Base-by-base conservation (phyloP, 352 stramenopile species). In the Elongisporangium prolatum region DNA sequence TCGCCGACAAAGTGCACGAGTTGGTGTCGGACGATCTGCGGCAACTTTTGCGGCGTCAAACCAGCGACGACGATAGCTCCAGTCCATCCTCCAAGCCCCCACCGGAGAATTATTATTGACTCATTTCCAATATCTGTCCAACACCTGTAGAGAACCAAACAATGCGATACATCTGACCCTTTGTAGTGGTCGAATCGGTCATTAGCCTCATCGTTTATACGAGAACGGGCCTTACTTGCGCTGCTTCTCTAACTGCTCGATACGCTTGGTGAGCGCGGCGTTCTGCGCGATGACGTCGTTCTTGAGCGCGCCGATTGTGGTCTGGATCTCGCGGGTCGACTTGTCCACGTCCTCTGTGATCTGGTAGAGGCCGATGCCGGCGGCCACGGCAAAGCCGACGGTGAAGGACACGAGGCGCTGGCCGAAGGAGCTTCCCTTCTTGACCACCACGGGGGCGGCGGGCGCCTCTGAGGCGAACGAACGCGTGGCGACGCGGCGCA, bases 251-350 rank as follows among this genome's bases (percentile, higher is more conserved):
- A 89, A 72, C 56, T 82, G 74, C 56, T 88, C 80, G 53, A 91
- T 77, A 54, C 83, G 74, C 77, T 90, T 90, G 47, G 59, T 64
- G n/a, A 92, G 77, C 58, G 74, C 71, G 11, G 62, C 69, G 63
- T 92, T 90, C 66, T 90, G 76, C 63, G 74, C 72, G 44, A 89
- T 62, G 51, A 89, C 74, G 50, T 89, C 79, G 57, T 65, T 75
- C 80, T 86, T 92, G 63, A 90, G 77, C 52, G 61, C 63, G 25
- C 70, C 63, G 64, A 90, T 75, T 34, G 77, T 69, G 62, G 61
- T 71, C 66, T 92, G 78, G 65, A 92, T 89, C 61, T 87, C 69
- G 52, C 83, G 63, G 50, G 78, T 92, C 24, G 83, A 92, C 62
- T 73, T 54, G 50, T 87, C 77, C 47, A 92, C 74, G 65, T 90